Base-by-base conservation (phyloP, 805 yeast species). In the Lipomyces yamadae region DNA sequence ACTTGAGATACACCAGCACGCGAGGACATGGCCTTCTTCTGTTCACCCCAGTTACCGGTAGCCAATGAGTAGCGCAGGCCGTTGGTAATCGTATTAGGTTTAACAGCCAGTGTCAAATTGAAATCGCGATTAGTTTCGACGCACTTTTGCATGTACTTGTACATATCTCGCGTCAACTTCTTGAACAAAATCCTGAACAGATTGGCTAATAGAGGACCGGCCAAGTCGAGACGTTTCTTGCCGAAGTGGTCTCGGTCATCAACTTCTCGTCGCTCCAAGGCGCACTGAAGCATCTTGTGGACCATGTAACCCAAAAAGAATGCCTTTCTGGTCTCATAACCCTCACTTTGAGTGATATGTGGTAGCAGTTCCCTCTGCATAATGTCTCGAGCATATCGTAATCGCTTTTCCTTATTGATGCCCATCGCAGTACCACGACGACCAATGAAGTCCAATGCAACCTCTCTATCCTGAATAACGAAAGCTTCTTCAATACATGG, bases 31-130 rank as follows among this genome's bases (percentile, higher is more conserved):
- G 98, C 98, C 79, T 95, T 95, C 88, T 93, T 94, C 79, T 95
- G 99, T 80, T 95, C 99, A 82, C 99, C 99, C 99, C 99, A 95
- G 82, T 95, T 95, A 84, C 99, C 99, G 15, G 99, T 95, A 63
- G 99, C 99, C 76, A 95, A 84, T 52, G 99, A 95, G 80, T 95
- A 95, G 78, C 96, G 91, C 80, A 95, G 85, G 78, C 99, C 99
- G 69, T 96, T 94, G 50, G 99, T 95, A 74, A 95, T 92, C 2
- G 98, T 95, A 73, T 93, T 93, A 18, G 98, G 92, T 81, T 95
- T 94, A 72, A 95, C 98, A 52, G 99, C 99, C 76, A 95, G 85
- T 62, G 96, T 92, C 81, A 95, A 85, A 78, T 94, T 94, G 84
- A 95, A 95, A 78, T 94, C 99, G 79, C 92, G 92, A 79, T 96